Base-by-base conservation (phyloP, 2,329 filamentous ascomycete genomes). In the Ophioceras dolichostomum region DNA sequence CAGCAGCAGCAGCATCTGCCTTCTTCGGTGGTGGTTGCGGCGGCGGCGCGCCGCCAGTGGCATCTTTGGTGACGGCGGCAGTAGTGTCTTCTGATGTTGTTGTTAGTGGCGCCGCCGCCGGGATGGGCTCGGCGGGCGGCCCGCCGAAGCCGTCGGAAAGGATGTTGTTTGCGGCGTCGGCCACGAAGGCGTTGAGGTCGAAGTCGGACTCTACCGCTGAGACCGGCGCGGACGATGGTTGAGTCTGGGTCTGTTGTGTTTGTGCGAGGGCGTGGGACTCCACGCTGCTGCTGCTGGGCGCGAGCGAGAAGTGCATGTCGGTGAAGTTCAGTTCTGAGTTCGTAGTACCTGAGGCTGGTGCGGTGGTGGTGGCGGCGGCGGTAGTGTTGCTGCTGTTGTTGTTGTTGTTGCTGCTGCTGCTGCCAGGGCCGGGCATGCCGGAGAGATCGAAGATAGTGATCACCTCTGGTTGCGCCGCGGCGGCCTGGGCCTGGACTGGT, bases 241-340 rank as follows among this genome's bases (percentile, higher is more conserved):
- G 38, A 4, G n/a, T 17, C 26, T 16, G 52, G 47, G 26, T 41
- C 36, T 39, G 39, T n/a, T n/a, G n/a, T n/a, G n/a, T n/a, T n/a
- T n/a, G n/a, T n/a, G n/a, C n/a, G n/a, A n/a, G 33, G 19, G 41
- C 5, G 43, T 40, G n/a, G 21, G 16, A n/a, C n/a, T n/a, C n/a
- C n/a, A n/a, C n/a, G n/a, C n/a, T n/a, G n/a, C n/a, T n/a, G n/a
- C 30, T 30, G 9, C 60, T 43, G 1, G 68, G 65, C 2, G 65
- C 70, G 4, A 73, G 55, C 0, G 67, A 64, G 44, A 75, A 75
- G 26, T 68, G 62, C 67, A 73, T 73, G 43, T 73, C 60, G 12
- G 70, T 73, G 45, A 73, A 75, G 42, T 64, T 64, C 7, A 65
- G 57, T 36, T 64, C 61, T n/a, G 60, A 50, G 33, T 56, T 41